Percentiles rank a stretch among this genome's conserved stretches.
phyloP scores from a whole-genome alignment of 2,329 filamentous ascomycete species.

The Arthrobotrys musiformis region DNA sequence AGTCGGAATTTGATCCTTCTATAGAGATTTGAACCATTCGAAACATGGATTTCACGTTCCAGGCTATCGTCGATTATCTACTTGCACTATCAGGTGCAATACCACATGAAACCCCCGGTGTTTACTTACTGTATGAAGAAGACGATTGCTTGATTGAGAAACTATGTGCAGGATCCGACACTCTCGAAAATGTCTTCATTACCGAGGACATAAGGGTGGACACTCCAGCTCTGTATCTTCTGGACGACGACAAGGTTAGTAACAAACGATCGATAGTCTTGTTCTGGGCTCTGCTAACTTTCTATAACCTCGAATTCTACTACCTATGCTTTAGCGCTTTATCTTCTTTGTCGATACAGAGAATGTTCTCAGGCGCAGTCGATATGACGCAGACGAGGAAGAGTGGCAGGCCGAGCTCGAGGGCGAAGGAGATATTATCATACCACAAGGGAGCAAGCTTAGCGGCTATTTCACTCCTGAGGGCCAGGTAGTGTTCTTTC shows the following conservation, averaged over 20 bases:
- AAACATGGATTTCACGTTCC: slow-evolving; percentile 24
- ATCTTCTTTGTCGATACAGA: slow-evolving; percentile 19
- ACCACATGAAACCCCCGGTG: background rate
- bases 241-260: slow-evolving; percentile 14
- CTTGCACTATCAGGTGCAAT: slow-evolving; percentile 10
- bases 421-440: slow-evolving; percentile 11
- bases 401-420: background rate
- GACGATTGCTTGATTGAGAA: slow-evolving; percentile 26
- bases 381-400: slow-evolving; percentile 20
- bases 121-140: slow-evolving; percentile 29
- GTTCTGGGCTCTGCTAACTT: background rate
- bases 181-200: slow-evolving; percentile 16
- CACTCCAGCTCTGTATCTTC: slow-evolving; percentile 24
- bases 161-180: slow-evolving; percentile 12
- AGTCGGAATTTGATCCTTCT: background rate
- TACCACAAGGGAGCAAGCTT: slow-evolving; percentile 16
- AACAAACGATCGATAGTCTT: background rate
- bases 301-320: no score
- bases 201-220: slow-evolving; percentile 11
- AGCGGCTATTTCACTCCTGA: slow-evolving; percentile 15
- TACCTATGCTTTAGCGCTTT: slow-evolving; percentile 15
- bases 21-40: no score
- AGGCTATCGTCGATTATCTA: slow-evolving; percentile 26
- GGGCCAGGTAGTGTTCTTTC: slow-evolving; percentile 24
- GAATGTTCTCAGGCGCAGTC: slow-evolving; percentile 2